These are phyloP conservation scores for Opeltia flavorubescens DNA, from an alignment of 495 filamentous ascomycete genomes.

Conservation along the genomic window DNA sequence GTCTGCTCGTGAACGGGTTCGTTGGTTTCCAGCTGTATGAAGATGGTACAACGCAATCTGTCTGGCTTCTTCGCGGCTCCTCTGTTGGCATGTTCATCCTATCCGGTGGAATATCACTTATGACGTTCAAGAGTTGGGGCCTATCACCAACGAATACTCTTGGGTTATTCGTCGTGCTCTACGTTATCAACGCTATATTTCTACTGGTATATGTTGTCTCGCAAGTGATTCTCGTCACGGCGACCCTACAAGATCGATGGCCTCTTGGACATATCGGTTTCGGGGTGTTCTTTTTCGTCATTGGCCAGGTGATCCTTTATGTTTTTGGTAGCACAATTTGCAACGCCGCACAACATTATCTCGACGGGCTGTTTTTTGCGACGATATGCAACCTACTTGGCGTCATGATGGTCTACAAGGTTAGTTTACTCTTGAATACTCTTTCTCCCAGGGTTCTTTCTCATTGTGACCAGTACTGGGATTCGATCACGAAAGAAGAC, in stretches of 20 bases:
- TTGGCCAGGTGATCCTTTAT: slow-evolving; percentile 88
- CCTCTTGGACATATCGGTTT: slow-evolving; percentile 88
- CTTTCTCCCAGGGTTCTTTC: slow-evolving; percentile 6
- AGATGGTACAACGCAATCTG: slow-evolving; percentile 87
- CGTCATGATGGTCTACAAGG: slow-evolving; percentile 99
- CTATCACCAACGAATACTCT: slow-evolving; percentile 72
- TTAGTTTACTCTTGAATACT: slow-evolving; percentile 23
- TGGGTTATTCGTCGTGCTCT: slow-evolving; percentile 84
- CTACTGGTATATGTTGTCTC: slow-evolving; percentile 74
- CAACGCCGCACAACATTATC: slow-evolving; percentile 72
- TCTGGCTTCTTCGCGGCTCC: slow-evolving; percentile 77
- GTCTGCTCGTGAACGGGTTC: slow-evolving; percentile 91
- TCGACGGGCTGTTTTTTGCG: slow-evolving; percentile 91
- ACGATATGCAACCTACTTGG: slow-evolving; percentile 86
- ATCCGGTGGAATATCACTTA: slow-evolving; percentile 71
- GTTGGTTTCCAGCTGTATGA: slow-evolving; percentile 98
- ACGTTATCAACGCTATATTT: slow-evolving; percentile 78
- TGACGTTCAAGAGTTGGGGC: slow-evolving; percentile 85
- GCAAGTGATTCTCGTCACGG: slow-evolving; percentile 76
- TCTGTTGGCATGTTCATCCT: slow-evolving; percentile 75
- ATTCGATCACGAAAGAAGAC: slow-evolving; percentile 97
- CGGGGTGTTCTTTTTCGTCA: slow-evolving; percentile 80
- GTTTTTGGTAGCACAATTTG: slow-evolving; percentile 79
- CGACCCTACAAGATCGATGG: slow-evolving; percentile 91
- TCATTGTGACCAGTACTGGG: slow-evolving; percentile 66